A percentile compares a stretch with the other conserved stretches of the same genome.
phyloP scores from a whole-genome alignment of 345 rosid genomes.

The Limnanthes douglasii region DNA sequence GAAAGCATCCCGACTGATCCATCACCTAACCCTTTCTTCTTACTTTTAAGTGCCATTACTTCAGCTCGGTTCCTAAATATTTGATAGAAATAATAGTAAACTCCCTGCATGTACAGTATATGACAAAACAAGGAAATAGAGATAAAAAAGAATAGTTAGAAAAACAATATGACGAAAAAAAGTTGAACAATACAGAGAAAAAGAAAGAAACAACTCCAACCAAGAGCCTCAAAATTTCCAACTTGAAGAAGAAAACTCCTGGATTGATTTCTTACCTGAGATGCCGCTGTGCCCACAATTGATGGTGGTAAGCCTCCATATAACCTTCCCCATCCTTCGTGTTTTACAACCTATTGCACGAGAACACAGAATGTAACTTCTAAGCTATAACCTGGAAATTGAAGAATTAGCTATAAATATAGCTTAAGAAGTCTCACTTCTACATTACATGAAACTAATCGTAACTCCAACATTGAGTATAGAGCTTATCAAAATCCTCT shows the following conservation, averaged over 20 bases:
- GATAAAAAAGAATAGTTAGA: too few relatives aligned
- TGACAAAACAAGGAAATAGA: too few relatives aligned
- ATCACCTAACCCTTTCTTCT: conserved; percentile 64
- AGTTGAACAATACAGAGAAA: too few relatives aligned
- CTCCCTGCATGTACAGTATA: conserved; percentile 98
- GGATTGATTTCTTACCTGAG: too few relatives aligned
- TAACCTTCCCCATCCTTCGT: conserved; percentile 89
- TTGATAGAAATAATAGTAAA: conserved; percentile 99
- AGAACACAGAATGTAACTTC: too few relatives aligned
- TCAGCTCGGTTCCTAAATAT: conserved; percentile 91
- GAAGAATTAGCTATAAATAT: too few relatives aligned
- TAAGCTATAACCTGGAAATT: not conserved
- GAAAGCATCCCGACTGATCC: conserved; percentile 95
- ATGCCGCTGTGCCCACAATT: conserved; percentile 77
- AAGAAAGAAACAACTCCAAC: too few relatives aligned
- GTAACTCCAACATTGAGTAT: too few relatives aligned
- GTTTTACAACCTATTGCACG: conserved; percentile 89
- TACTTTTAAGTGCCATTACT: conserved; percentile 39
- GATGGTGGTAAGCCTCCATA: conserved; percentile 87
- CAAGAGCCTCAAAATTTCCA: not conserved
- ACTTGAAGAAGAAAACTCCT: conserved; percentile 5
- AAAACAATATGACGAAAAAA: too few relatives aligned
- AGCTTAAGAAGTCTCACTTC: too few relatives aligned
- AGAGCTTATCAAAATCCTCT: too few relatives aligned
- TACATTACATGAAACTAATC: too few relatives aligned